Evolutionary conservation across 139 green algal genomes (phyloP).

Genomic region (Spirogloea muscicola): DNA sequence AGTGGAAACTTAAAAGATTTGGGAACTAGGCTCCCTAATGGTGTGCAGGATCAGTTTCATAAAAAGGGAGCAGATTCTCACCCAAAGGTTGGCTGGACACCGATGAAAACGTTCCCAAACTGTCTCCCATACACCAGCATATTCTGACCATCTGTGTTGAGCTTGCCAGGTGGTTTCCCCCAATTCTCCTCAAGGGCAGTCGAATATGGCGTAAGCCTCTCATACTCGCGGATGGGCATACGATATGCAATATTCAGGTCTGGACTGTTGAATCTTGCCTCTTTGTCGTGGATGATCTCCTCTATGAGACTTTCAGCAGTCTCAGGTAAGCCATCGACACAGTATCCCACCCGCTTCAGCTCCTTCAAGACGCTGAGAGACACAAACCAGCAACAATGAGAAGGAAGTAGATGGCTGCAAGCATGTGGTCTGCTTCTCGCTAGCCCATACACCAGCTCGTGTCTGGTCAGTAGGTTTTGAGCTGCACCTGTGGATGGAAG

Average conservation of each 20-base stretch:
- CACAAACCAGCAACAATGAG: too few species aligned
- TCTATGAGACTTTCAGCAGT: constrained; percentile 81
- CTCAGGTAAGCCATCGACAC: constrained; percentile 73
- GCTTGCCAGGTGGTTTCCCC: constrained; percentile 87
- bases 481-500: constrained; percentile 94
- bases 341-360: constrained; percentile 83
- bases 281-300: constrained; percentile 74
- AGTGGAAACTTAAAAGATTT: too few species aligned
- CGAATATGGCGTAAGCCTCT: constrained; percentile 66
- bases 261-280: constrained; percentile 89
- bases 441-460: too few species aligned
- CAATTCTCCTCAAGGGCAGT: constrained; percentile 97
- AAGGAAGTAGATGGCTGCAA: too few species aligned
- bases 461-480: too few species aligned
- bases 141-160: constrained; percentile 96
- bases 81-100: constrained; percentile 99
- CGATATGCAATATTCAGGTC: constrained; percentile 96
- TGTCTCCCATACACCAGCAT: constrained; percentile 93
- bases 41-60: too few species aligned
- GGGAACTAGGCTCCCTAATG: too few species aligned
- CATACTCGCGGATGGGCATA: constrained; percentile 55
- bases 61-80: too few species aligned
- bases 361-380: constrained; percentile 64
- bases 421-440: too few species aligned
- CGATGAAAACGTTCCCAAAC: constrained; percentile 99